A percentile compares a stretch with the other conserved stretches of the same genome.
phyloP scores from a whole-genome alignment of 2,329 filamentous ascomycete genomes.

The Hysterium pulicare region DNA sequence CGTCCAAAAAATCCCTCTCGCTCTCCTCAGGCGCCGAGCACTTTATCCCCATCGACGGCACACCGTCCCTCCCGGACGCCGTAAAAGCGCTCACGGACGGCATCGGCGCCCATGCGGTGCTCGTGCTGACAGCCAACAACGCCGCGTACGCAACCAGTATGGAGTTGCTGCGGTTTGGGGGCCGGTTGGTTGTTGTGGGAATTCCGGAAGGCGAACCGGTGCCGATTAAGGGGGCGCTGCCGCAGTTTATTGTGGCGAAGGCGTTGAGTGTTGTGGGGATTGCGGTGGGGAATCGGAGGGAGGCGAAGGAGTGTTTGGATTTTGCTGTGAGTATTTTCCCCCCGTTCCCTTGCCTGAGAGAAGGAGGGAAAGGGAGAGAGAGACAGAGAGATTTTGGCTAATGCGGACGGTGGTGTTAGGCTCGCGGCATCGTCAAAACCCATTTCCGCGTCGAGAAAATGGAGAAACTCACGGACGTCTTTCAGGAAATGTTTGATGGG shows the following conservation, averaged over 20 bases:
- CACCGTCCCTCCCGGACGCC: conserved; percentile 49
- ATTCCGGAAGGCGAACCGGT: conserved; percentile 48
- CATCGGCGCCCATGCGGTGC: conserved; percentile 58
- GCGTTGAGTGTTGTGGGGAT: conserved; percentile 43
- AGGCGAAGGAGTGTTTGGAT: conserved; percentile 49
- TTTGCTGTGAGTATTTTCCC: conserved; percentile 36
- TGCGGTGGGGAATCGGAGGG: conserved; percentile 46
- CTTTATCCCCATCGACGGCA: conserved; percentile 61
- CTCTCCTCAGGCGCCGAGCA: conserved; percentile 62
- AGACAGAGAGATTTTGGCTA: no score
- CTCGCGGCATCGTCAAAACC: conserved; percentile 45
- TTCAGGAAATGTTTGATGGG: conserved; percentile 46
- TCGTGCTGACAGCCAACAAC: conserved; percentile 53
- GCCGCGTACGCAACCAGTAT: conserved; percentile 43
- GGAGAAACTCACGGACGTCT: conserved; percentile 45
- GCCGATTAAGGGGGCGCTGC: conserved; percentile 41
- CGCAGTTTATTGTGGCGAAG: conserved; percentile 42
- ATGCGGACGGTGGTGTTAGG: no score
- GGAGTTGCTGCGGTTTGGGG: conserved; percentile 44
- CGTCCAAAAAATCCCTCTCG: conserved; percentile 60
- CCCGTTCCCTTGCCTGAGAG: no score
- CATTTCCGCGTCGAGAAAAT: conserved; percentile 46
- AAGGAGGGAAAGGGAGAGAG: background rate
- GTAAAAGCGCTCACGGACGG: conserved; percentile 57
- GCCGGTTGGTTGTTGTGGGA: conserved; percentile 46